Evolutionary conservation across 2,329 filamentous ascomycete genomes (phyloP).

Genomic region (Aureobasidium sp.): DNA sequence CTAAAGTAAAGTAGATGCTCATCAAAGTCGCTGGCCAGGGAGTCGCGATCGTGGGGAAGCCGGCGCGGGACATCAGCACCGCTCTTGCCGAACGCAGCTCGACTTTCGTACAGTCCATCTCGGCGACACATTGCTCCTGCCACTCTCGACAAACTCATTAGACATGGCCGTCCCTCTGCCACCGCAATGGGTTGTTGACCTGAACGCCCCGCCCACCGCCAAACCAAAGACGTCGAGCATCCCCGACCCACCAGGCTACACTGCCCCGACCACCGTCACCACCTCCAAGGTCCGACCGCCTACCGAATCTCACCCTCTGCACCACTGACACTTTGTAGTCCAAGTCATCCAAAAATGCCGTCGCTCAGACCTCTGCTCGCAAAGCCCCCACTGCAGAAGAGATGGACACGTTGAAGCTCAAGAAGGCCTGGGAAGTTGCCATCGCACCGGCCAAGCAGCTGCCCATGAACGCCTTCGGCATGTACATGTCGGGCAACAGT

Average conservation of each 20-base stretch:
- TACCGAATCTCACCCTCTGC: not conserved
- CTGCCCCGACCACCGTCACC: slow-evolving; percentile 34
- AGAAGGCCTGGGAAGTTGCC: slow-evolving; percentile 98
- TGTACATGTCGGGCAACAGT: slow-evolving; percentile 99
- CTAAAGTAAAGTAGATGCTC: not conserved
- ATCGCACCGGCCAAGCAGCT: slow-evolving; percentile 88
- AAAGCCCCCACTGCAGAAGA: slow-evolving; percentile 70
- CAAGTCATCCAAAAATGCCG: slow-evolving; percentile 19
- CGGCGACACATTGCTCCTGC: not conserved
- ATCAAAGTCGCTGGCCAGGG: slow-evolving; percentile 3
- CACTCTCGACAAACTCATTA: not conserved
- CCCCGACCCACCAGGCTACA: slow-evolving; percentile 81
- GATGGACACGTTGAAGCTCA: slow-evolving; percentile 92
- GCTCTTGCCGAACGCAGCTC: not conserved
- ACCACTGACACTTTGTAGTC: slow-evolving; percentile 18
- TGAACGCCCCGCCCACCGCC: slow-evolving; percentile 61
- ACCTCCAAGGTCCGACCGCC: slow-evolving; percentile 9
- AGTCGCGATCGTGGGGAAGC: slow-evolving; percentile 4
- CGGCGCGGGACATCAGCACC: not conserved
- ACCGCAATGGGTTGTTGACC: slow-evolving; percentile 77
- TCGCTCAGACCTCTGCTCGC: slow-evolving; percentile 39
- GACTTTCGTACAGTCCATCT: not conserved
- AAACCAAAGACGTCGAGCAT: slow-evolving; percentile 63
- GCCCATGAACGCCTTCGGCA: slow-evolving; percentile 98
- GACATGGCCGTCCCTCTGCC: slow-evolving; percentile 31